phyloP scores from a whole-genome alignment of 768 basidiomycete genomes.

The Tylopilus sp. region DNA sequence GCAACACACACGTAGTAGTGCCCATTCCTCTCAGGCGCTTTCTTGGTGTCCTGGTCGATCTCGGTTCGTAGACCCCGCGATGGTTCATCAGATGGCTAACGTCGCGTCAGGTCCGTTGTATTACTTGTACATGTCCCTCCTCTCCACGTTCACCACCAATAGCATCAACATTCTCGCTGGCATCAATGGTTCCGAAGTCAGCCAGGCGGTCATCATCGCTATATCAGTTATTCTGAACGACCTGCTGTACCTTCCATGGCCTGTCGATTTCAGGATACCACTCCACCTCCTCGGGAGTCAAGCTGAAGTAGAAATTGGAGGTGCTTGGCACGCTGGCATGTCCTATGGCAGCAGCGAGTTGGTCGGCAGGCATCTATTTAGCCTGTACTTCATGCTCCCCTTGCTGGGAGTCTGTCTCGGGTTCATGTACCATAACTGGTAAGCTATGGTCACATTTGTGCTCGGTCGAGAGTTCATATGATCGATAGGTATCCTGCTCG shows the following conservation, averaged over 20 bases:
- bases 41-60: slow-evolving; percentile 76
- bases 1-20: slow-evolving; percentile 91
- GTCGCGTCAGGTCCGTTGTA: slow-evolving; percentile 75
- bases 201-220: slow-evolving; percentile 90
- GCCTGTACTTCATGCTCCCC: slow-evolving; percentile 95
- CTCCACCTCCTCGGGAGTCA: slow-evolving; percentile 64
- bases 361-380: slow-evolving; percentile 92
- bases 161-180: slow-evolving; percentile 99
- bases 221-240: slow-evolving; percentile 90
- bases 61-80: slow-evolving; percentile 58
- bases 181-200: slow-evolving; percentile 94
- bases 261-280: slow-evolving; percentile 68
- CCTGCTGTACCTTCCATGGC: slow-evolving; percentile 90
- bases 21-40: slow-evolving; percentile 76
- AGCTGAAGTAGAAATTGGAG: slow-evolving; percentile 69
- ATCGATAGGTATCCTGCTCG: slow-evolving; percentile 88
- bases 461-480: neutral
- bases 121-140: slow-evolving; percentile 92
- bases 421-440: slow-evolving; percentile 97
- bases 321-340: slow-evolving; percentile 82
- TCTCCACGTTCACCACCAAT: slow-evolving; percentile 97
- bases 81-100: slow-evolving; percentile 1
- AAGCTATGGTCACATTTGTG: slow-evolving; percentile 23
- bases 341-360: slow-evolving; percentile 81
- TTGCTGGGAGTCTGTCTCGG: slow-evolving; percentile 86